These are phyloP conservation scores for Calocera cornea DNA, from an alignment of 768 basidiomycete genomes.

Conservation along the genomic window DNA sequence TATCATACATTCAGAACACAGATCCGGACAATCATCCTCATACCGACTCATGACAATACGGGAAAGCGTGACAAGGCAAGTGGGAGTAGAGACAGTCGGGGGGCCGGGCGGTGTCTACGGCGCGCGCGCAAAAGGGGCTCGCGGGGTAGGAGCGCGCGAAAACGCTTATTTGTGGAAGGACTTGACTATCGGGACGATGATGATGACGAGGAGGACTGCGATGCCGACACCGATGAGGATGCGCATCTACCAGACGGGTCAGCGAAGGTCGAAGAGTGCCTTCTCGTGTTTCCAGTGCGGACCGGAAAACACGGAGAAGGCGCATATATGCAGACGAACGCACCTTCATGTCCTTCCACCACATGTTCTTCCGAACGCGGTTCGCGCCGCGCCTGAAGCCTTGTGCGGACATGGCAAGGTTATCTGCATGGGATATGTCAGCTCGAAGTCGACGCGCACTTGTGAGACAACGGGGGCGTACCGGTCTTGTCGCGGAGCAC, in stretches of 20 bases:
- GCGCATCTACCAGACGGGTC: constrained; percentile 58
- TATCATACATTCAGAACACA: constrained; percentile 6
- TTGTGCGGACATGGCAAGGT: constrained; percentile 94
- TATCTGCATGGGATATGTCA: constrained; percentile 43
- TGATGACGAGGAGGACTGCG: constrained; percentile 82
- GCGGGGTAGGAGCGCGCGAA: neutral
- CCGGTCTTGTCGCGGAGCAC: constrained; percentile 97
- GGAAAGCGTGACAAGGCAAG: neutral
- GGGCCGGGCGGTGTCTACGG: neutral
- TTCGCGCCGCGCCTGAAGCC: constrained; percentile 96
- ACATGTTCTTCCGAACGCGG: constrained; percentile 96
- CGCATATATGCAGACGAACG: constrained; percentile 13
- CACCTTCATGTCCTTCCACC: constrained; percentile 99
- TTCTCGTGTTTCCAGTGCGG: neutral
- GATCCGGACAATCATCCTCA: neutral
- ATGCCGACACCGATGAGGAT: constrained; percentile 89
- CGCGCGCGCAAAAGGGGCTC: neutral
- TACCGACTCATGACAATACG: neutral
- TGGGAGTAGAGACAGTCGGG: neutral
- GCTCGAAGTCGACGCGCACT: neutral
- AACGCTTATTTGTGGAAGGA: constrained; percentile 39
- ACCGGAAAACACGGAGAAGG: neutral
- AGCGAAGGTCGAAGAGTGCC: neutral
- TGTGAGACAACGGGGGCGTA: constrained; percentile 29
- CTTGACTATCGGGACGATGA: constrained; percentile 89